phyloP scores from a whole-genome alignment of 2,329 filamentous ascomycete species.

The Pseudogymnoascus sp. region DNA sequence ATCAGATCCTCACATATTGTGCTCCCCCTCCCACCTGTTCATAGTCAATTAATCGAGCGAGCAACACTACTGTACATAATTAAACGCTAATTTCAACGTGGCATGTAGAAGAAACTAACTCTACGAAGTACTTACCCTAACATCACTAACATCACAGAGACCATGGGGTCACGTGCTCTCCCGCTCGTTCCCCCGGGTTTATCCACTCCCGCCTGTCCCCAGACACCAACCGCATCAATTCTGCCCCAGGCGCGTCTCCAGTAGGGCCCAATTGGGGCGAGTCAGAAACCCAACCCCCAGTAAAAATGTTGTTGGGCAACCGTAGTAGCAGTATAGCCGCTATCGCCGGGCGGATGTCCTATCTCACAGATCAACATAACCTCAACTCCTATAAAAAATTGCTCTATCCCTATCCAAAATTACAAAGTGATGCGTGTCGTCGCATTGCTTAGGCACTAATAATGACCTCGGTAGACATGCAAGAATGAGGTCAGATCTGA shows the following conservation, averaged over 20 bases:
- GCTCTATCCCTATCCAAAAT: background rate
- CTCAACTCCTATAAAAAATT: constrained; percentile 1
- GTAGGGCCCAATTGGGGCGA: constrained; percentile 1
- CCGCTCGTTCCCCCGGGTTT: background rate
- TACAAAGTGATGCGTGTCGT: background rate
- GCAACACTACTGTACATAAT: background rate
- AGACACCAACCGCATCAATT: background rate
- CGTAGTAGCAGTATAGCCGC: background rate
- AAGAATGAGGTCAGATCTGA: constrained; percentile 6
- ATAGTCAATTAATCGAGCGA: background rate
- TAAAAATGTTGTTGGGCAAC: background rate
- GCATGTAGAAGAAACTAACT: no score
- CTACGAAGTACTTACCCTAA: no score
- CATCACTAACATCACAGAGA: no score
- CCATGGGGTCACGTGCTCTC: background rate
- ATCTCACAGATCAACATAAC: background rate
- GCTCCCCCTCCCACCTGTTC: background rate
- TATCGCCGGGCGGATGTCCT: constrained; percentile 6
- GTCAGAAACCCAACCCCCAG: background rate
- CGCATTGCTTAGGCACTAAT: constrained; percentile 7
- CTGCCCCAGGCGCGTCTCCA: background rate
- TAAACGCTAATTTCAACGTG: background rate
- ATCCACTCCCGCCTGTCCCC: background rate
- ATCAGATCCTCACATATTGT: background rate
- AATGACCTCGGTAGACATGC: constrained; percentile 9